Conservation (phyloP, 1,284 basidiomycete species). For the Peniophora sp. region DNA sequence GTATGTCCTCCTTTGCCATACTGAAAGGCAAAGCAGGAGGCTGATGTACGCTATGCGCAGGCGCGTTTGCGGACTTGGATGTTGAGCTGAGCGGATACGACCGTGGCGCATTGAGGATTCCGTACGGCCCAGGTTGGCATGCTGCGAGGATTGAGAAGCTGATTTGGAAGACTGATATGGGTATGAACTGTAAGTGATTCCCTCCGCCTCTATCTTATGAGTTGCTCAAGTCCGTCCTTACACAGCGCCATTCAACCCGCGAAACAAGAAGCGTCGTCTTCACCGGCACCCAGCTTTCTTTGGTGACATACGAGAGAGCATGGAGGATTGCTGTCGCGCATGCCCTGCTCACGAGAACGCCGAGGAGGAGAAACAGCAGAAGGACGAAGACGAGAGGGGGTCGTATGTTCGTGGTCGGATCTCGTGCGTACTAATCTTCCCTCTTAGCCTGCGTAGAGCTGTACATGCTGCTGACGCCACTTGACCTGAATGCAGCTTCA, state of each 20-base stretch:
- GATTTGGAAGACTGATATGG: slow-evolving; percentile 46
- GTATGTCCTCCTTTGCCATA: too few relatives aligned
- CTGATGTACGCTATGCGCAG: too few relatives aligned
- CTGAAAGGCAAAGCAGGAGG: too few relatives aligned
- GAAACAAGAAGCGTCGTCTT: slow-evolving; percentile 47
- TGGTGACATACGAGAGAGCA: slow-evolving; percentile 44
- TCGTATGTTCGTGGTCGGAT: slow-evolving; percentile 44
- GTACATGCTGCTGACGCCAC: neutral
- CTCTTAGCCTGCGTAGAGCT: too few relatives aligned
- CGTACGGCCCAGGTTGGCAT: slow-evolving; percentile 57
- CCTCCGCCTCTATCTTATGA: neutral
- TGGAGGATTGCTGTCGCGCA: slow-evolving; percentile 52
- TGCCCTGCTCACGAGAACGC: slow-evolving; percentile 43
- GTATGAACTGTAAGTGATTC: slow-evolving; percentile 52
- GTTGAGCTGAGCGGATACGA: slow-evolving; percentile 56
- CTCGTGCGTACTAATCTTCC: slow-evolving; percentile 24
- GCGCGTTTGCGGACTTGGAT: slow-evolving; percentile 23
- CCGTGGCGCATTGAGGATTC: slow-evolving; percentile 47
- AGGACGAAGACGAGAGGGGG: slow-evolving; percentile 36
- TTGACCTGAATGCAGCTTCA: slow-evolving; percentile 31
- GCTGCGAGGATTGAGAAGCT: slow-evolving; percentile 49
- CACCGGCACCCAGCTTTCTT: slow-evolving; percentile 60
- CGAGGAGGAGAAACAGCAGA: slow-evolving; percentile 41
- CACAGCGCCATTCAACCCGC: slow-evolving; percentile 50
- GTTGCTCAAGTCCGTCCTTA: neutral